Base-by-base conservation (phyloP, 163 green algal genomes). In the Chlamydomonas reinhardtii region DNA sequence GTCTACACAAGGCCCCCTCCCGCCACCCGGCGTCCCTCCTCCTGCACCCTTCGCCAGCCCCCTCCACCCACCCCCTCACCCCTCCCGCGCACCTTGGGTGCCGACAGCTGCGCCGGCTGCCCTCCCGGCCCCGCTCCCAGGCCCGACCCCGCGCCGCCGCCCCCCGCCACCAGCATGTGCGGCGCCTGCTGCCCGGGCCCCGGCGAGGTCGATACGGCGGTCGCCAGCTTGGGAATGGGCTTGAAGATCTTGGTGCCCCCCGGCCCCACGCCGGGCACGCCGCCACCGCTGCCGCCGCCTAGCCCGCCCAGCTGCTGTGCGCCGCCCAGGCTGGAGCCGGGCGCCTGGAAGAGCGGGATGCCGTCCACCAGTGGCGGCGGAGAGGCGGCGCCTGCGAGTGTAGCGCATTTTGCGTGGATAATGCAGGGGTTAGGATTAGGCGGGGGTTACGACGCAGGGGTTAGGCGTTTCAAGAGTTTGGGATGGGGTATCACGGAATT, bases 301-400 rank as follows among this genome's bases (percentile, higher is more conserved):
- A 43, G 25, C 12, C 48, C 48, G 48, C 48, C 48, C 48, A 56
- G 48, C 48, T 56, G 48, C 48, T 54, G 43, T 11, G 43, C 48
- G 76, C 48, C 24, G 16, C 68, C 34, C 27, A 48, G 17, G 32
- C 68, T 19, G 32, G 5, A 6, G 19, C 35, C 70, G 8, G 70
- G 16, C 9, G 37, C 68, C 56, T 86, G 80, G 69, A 86, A 86
- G 19, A 86, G 54, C 48, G 80, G 80, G 27, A 86, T 48, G 25
- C 80, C 80, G 52, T 79, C 80, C 27, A 54, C 66, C 1, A 86
- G 29, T 6, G 80, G 80, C 16, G 80, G 80, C 9, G 80, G 80
- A 16, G 80, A 79, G 16, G 43, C 32, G 34, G 79, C 79, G 34
- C 79, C 79, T 85, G 54, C 8, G 20, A 15, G 65, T 3, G 62